A percentile compares a stretch with the other conserved stretches of the same genome.
Evolutionary conservation across 1,139 yeast genomes (phyloP).

Genomic region (Torulaspora pretoriensis): DNA sequence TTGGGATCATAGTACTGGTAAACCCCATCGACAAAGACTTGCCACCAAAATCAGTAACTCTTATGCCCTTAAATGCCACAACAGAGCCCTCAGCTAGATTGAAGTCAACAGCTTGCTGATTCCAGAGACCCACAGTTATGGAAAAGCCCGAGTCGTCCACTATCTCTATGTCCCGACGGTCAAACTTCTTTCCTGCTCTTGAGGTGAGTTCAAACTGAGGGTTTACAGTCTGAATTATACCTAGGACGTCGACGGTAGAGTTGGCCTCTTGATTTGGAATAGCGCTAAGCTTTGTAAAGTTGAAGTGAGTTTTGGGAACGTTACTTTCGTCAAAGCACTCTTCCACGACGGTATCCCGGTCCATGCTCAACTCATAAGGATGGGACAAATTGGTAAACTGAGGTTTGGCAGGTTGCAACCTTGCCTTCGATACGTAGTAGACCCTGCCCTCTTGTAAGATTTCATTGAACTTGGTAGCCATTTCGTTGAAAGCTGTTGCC

Average conservation of each 20-base stretch:
- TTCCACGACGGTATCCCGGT: slow-evolving; percentile 70
- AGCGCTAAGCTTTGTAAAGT: slow-evolving; percentile 65
- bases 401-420: slow-evolving; percentile 79
- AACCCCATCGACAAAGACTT: slow-evolving; percentile 78
- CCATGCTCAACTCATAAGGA: slow-evolving; percentile 83
- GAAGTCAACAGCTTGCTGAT: slow-evolving; percentile 77
- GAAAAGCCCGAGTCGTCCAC: slow-evolving; percentile 83
- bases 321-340: slow-evolving; percentile 61
- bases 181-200: slow-evolving; percentile 86
- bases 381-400: slow-evolving; percentile 80
- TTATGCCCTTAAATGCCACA: slow-evolving; percentile 87
- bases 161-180: slow-evolving; percentile 80
- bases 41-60: slow-evolving; percentile 86
- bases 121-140: slow-evolving; percentile 85
- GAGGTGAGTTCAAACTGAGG: slow-evolving; percentile 81
- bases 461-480: slow-evolving; percentile 74
- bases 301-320: slow-evolving; percentile 77
- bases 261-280: slow-evolving; percentile 67
- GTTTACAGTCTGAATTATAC: slow-evolving; percentile 72
- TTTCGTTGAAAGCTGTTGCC: slow-evolving; percentile 90
- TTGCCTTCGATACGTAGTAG: slow-evolving; percentile 76
- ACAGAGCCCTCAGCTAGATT: slow-evolving; percentile 72
- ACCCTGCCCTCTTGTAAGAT: slow-evolving; percentile 83
- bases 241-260: slow-evolving; percentile 77
- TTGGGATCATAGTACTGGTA: slow-evolving; percentile 66